Base-by-base conservation (phyloP, 2,329 filamentous ascomycete species). In the Hymenoscyphus infarciens region DNA sequence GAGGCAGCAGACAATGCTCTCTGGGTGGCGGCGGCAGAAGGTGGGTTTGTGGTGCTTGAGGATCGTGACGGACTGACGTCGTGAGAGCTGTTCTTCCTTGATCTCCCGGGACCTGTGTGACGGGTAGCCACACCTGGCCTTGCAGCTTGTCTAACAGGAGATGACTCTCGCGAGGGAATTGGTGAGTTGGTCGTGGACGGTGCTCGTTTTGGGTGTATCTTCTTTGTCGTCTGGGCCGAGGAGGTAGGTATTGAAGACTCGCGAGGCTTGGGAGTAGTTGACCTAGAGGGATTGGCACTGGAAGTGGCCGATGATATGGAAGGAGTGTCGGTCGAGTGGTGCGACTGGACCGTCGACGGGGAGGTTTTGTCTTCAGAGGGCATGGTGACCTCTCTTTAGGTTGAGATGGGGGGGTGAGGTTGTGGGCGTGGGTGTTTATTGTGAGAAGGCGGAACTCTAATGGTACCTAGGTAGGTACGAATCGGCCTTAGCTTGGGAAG, bases 1-100 rank as follows among this genome's bases (percentile, higher is more conserved):
- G 81, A 87, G 39, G 87, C 79, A 42, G 89, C 83, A 16, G 90
- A 89, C 57, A 94, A 79, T 63, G 86, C 84, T 73, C 87, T 84
- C 75, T 89, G 83, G 62, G 87, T 80, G 22, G 87, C 80, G 27
- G 86, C 82, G 29, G 87, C 82, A 58, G 86, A 86, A 39, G 87
- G 82, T 59, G 86, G 82, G 61, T 83, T 79, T 62, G 79, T 72
- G 6, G 74, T 72, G 49, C 76, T 80, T 61, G 75, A 74, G 56
- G 77, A 74, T 60, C 88, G 83, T 61, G 82, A 80, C 22, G 88
- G 87, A 69, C 86, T 90, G 63, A 82, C 77, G 61, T 91, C 87
- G 65, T 86, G 82, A 60, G 78, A 73, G 74, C 86, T 90, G 73
- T 84, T 86, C 74, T 87, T 88, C 70, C 87, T 85, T 63, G 87